Conservation (phyloP, 306 rosid genomes). For the Cercis canadensis region DNA sequence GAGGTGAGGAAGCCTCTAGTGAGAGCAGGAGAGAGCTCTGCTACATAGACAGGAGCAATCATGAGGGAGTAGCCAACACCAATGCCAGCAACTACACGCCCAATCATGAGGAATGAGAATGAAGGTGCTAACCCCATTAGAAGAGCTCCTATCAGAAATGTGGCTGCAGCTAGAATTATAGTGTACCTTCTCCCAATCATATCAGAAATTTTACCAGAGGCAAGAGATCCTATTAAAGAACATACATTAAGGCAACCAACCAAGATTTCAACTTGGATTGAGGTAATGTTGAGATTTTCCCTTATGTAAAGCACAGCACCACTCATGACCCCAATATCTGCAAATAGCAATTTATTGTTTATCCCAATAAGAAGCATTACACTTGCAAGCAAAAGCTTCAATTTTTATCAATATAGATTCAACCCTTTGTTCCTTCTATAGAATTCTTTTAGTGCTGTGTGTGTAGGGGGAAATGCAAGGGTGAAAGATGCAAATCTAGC, state of each 20-base stretch:
- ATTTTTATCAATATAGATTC: too few species aligned
- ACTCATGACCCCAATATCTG: conserved; percentile 90
- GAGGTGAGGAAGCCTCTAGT: conserved; percentile 60
- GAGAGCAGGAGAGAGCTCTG: conserved; percentile 57
- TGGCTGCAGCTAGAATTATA: too few species aligned
- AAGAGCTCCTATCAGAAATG: conserved; percentile 62
- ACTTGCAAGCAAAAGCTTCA: not conserved
- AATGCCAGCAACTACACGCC: too few species aligned
- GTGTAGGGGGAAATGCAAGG: too few species aligned
- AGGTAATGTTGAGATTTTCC: conserved; percentile 60
- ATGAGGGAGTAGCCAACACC: too few species aligned
- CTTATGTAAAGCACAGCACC: conserved; percentile 73
- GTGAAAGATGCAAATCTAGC: not conserved
- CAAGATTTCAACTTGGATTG: conserved; percentile 70
- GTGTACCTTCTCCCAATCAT: conserved; percentile 53
- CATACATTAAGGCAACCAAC: conserved; percentile 73
- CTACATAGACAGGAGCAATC: too few species aligned
- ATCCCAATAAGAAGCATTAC: not conserved
- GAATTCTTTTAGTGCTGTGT: too few species aligned
- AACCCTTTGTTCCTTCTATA: not conserved
- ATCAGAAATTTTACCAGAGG: conserved; percentile 78
- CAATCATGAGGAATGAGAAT: conserved; percentile 46
- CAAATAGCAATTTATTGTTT: not conserved
- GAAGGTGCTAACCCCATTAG: conserved; percentile 60
- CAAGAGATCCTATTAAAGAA: too few species aligned